Evolutionary conservation across 2,329 filamentous ascomycete species (phyloP), one percentile per base, ranked within the genome.

Genomic region (Colletotrichum noveboracense): DNA sequence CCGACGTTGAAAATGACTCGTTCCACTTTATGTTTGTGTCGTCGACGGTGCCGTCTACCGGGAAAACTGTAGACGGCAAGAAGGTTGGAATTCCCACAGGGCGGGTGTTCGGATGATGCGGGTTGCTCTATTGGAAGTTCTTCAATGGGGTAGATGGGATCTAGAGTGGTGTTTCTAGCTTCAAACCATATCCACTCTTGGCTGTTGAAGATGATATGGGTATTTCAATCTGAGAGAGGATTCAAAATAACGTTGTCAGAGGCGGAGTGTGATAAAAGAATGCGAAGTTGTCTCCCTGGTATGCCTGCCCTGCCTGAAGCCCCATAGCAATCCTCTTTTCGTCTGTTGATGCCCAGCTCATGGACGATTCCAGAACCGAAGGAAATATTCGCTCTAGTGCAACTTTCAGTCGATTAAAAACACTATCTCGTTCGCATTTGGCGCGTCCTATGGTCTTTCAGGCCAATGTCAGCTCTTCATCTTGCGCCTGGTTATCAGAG

Each of bases 401-500:
- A 48, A 0, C 0, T 48, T 21, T 4, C n/a, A 21, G 43, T 48
- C n/a, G 10, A 48, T 48, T 12, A 3, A 48, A 13, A 48, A 48
- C 16, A 12, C 6, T 18, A 21, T 2, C 43, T 48, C 18, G 18
- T 0, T 48, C 10, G 9, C 43, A 48, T 6, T 12, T 48, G 9
- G 18, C 38, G 1, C 38, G 38, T 48, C 38, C 1, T 1, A 18
- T 43, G 36, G 5, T 9, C 3, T 43, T 1, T 43, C 8, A 36
- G 34, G 34, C 34, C 14, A 48, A 48, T 48, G 6, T 1, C 18
- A 4, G 0, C 18, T 21, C 6, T 48, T 0, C 43, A 48, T 48
- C n/a, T 0, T 48, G n/a, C 0, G 0, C n/a, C n/a, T 48, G 10
- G n/a, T 21, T 6, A 48, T 48, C 43, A 48, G 1, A 48, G 0